Conservation (phyloP, 1,139 yeast species). For the Yamadazyma blattariae region DNA sequence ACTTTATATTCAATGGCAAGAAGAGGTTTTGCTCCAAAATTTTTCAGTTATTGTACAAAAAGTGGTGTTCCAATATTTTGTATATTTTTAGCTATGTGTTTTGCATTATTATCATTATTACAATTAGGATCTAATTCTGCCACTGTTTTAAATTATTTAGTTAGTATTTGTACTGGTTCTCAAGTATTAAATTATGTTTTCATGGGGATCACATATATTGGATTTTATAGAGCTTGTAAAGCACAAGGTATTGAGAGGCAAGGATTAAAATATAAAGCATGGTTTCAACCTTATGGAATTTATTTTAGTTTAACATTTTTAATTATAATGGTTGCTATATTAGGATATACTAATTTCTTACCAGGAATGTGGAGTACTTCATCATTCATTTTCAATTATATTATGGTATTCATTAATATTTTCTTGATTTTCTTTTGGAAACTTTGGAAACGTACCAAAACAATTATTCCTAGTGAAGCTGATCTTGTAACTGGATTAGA, state of each 20-base stretch:
- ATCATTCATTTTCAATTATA: conserved; percentile 40
- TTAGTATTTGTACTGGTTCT: conserved; percentile 74
- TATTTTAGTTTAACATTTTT: conserved; percentile 39
- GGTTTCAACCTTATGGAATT: conserved; percentile 75
- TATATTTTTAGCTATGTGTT: conserved; percentile 63
- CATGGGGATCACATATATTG: conserved; percentile 57
- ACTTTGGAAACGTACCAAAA: conserved; percentile 27
- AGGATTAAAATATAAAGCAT: conserved; percentile 70
- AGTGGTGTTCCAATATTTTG: conserved; percentile 46
- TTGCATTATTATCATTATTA: conserved; percentile 58
- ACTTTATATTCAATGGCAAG: conserved; percentile 38
- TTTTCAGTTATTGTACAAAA: conserved; percentile 37
- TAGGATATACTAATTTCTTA: conserved; percentile 38
- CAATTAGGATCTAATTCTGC: conserved; percentile 57
- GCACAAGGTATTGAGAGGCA: conserved; percentile 65
- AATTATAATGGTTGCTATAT: conserved; percentile 34
- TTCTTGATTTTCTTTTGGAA: conserved; percentile 30
- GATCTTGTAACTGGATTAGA: conserved; percentile 35
- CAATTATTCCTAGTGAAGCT: conserved; percentile 28
- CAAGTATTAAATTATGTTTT: conserved; percentile 71
- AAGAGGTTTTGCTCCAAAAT: conserved; percentile 39
- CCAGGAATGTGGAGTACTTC: conserved; percentile 30
- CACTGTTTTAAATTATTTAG: conserved; percentile 73
- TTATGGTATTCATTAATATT: conserved; percentile 32
- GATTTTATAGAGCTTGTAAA: conserved; percentile 59